A percentile compares a stretch with the other conserved stretches of the same genome.
Conservation (phyloP, 2,329 filamentous ascomycete genomes). For the Ophiostoma populinum region DNA sequence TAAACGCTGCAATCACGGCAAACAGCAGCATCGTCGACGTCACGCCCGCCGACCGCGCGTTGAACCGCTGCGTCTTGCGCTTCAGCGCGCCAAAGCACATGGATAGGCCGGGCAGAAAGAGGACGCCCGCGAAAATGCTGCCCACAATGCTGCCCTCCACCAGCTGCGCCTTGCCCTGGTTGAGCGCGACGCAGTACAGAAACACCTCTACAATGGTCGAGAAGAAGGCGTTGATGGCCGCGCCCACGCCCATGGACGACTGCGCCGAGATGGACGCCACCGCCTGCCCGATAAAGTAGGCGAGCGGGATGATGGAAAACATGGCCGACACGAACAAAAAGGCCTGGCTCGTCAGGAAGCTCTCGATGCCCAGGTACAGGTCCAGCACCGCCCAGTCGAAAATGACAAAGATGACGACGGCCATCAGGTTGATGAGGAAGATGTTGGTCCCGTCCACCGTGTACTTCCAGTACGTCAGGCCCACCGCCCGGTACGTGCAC, state of each 20-base stretch:
- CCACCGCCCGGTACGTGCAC: conserved; percentile 92
- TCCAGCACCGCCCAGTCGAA: conserved; percentile 77
- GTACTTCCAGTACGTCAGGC: conserved; percentile 97
- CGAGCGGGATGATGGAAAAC: conserved; percentile 85
- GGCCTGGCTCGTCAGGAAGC: conserved; percentile 61
- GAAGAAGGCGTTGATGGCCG: conserved; percentile 95
- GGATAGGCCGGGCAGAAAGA: conserved; percentile 84
- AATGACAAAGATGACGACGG: conserved; percentile 84
- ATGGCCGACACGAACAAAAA: conserved; percentile 74
- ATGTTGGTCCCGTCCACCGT: conserved; percentile 97
- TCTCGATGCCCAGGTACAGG: conserved; percentile 48
- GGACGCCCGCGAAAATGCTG: conserved; percentile 90
- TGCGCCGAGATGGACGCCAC: conserved; percentile 97
- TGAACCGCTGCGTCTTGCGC: conserved; percentile 96
- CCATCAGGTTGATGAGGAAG: conserved; percentile 94
- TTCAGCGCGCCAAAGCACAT: conserved; percentile 99
- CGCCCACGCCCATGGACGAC: conserved; percentile 94
- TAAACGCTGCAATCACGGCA: conserved; percentile 86
- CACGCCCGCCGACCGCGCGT: conserved; percentile 86
- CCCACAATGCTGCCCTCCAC: conserved; percentile 96
- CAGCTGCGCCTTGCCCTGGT: conserved; percentile 77
- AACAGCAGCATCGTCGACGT: conserved; percentile 97
- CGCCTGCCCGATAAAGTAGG: conserved; percentile 96
- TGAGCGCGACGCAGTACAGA: conserved; percentile 86
- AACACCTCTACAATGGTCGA: conserved; percentile 96